Evolutionary conservation across 2,329 filamentous ascomycete species (phyloP).

Genomic region (Colletotrichum tofieldiae): DNA sequence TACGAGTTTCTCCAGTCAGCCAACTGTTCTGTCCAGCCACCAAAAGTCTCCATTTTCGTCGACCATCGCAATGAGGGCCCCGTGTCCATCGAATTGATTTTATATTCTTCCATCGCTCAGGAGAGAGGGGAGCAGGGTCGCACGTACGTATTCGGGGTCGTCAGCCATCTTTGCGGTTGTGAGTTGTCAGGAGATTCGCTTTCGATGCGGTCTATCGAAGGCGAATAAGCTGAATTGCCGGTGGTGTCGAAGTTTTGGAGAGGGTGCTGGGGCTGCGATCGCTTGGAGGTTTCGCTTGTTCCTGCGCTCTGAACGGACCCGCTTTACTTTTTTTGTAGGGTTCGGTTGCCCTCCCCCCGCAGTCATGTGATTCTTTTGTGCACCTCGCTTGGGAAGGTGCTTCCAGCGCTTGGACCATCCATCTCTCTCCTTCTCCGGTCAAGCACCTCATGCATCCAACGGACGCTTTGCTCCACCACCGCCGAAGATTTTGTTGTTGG

Average conservation of each 20-base stretch:
- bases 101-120: conserved; percentile 28
- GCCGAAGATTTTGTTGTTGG: neutral
- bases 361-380: conserved; percentile 37
- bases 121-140: conserved; percentile 43
- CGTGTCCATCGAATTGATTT: conserved; percentile 13
- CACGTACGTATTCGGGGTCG: conserved; percentile 83
- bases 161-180: conserved; percentile 82
- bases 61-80: conserved; percentile 6
- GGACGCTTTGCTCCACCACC: neutral
- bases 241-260: conserved; percentile 42
- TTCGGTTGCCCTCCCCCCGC: conserved; percentile 41
- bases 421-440: neutral
- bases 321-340: conserved; percentile 42
- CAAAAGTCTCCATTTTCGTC: conserved; percentile 27
- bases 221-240: conserved; percentile 54
- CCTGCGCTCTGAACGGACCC: conserved; percentile 16
- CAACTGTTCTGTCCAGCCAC: conserved; percentile 49
- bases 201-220: conserved; percentile 60
- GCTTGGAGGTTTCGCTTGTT: conserved; percentile 43
- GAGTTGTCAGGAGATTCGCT: conserved; percentile 60
- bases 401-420: neutral
- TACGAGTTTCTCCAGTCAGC: conserved; percentile 42
- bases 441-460: neutral
- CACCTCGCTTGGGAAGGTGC: neutral
- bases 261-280: conserved; percentile 31